phyloP scores from a whole-genome alignment of 2,329 filamentous ascomycete genomes.

The Berkeleyomyces basicola region DNA sequence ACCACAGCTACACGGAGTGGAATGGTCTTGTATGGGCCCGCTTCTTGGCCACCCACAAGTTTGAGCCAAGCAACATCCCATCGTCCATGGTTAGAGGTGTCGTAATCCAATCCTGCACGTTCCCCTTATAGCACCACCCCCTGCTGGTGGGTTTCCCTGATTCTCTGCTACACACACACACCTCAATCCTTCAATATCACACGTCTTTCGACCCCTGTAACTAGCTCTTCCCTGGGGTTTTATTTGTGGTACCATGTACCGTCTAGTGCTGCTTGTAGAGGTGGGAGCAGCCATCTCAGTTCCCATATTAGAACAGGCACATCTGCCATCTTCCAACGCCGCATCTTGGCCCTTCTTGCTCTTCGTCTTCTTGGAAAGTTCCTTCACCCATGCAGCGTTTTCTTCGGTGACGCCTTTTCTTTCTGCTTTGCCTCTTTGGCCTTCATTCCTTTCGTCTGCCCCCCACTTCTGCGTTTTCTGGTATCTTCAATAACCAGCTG shows the following conservation, averaged over 20 bases:
- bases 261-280: not conserved
- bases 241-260: too few species aligned
- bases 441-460: constrained; percentile 6
- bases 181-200: not conserved
- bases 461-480: not conserved
- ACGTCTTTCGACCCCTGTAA: not conserved
- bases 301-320: constrained; percentile 6
- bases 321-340: constrained; percentile 3
- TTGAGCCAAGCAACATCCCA: not conserved
- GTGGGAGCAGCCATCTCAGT: not conserved
- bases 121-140: not conserved
- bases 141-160: too few species aligned
- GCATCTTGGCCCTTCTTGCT: not conserved
- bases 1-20: too few species aligned
- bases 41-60: not conserved
- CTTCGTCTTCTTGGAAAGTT: constrained; percentile 8
- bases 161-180: not conserved
- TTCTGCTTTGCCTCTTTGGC: constrained; percentile 3
- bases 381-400: constrained; percentile 6
- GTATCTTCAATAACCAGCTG: not conserved
- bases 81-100: not conserved
- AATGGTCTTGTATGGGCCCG: not conserved
- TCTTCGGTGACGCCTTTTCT: constrained; percentile 3
- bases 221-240: too few species aligned
- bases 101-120: not conserved